These are phyloP conservation scores for Pholiota adiposa DNA, from an alignment of 1,284 basidiomycete genomes.

Conservation along the genomic window DNA sequence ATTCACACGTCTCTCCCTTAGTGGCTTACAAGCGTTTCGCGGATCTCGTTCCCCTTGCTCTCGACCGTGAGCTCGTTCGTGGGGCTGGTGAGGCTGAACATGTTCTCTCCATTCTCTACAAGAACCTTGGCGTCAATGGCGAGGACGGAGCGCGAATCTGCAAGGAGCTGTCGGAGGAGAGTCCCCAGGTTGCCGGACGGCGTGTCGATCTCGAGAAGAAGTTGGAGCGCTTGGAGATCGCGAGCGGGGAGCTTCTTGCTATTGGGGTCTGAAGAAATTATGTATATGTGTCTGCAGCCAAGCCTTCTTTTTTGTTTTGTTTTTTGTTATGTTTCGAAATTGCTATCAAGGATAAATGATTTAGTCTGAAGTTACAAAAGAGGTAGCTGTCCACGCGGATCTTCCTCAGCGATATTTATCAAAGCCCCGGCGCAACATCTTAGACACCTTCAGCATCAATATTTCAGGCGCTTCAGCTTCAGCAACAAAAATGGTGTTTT, in stretches of 20 bases:
- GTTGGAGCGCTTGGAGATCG: slow-evolving; percentile 16
- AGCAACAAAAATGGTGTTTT: no score
- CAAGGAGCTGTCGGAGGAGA: slow-evolving; percentile 10
- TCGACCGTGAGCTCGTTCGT: slow-evolving; percentile 19
- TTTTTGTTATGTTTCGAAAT: no score
- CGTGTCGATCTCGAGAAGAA: slow-evolving; percentile 16
- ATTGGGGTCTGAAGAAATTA: slow-evolving; percentile 5
- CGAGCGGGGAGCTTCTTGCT: slow-evolving; percentile 9
- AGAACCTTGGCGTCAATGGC: slow-evolving; percentile 14
- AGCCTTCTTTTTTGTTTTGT: no score
- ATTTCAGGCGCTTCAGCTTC: no score
- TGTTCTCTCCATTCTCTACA: slow-evolving; percentile 9
- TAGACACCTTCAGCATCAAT: no score
- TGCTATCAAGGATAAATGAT: no score
- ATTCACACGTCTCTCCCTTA: neutral
- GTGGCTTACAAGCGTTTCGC: slow-evolving; percentile 18
- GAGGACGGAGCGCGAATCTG: slow-evolving; percentile 13
- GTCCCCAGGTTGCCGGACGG: slow-evolving; percentile 7
- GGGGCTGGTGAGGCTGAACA: slow-evolving; percentile 6
- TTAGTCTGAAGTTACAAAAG: no score
- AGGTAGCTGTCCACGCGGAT: no score
- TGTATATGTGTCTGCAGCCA: no score
- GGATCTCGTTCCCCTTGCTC: slow-evolving; percentile 17
- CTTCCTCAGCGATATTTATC: no score
- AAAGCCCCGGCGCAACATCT: no score